These are phyloP conservation scores for Hirschfeldia incana DNA, from an alignment of 345 rosid genomes.

Conservation along the genomic window DNA sequence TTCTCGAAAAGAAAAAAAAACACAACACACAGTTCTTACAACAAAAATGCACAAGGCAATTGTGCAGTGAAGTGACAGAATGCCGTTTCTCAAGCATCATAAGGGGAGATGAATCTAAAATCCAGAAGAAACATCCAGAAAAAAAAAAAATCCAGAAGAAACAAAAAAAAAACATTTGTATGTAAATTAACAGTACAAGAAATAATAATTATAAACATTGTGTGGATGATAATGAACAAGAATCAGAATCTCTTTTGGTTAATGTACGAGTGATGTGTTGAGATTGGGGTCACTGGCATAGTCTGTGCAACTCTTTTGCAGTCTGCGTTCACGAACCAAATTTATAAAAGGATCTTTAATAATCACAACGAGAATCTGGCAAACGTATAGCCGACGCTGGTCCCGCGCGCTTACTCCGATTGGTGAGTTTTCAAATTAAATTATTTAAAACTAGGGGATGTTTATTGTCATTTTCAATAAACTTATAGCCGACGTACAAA, in stretches of 20 bases:
- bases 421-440: not conserved
- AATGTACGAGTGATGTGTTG: constrained; percentile 20
- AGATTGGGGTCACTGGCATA: constrained; percentile 27
- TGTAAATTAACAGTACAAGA: not conserved
- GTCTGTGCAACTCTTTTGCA: constrained; percentile 12
- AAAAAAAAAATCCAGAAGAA: not conserved
- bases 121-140: not conserved
- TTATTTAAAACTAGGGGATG: not conserved
- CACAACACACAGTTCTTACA: not conserved
- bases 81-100: not conserved
- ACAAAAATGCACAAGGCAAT: not conserved
- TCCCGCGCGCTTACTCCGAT: not conserved
- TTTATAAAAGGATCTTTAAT: not conserved
- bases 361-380: not conserved
- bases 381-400: constrained; percentile 5
- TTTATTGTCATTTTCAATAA: not conserved
- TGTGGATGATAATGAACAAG: not conserved
- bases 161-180: not conserved
- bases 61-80: not conserved
- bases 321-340: constrained; percentile 34
- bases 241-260: constrained; percentile 29
- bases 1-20: no score
- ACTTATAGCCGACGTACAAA: not conserved
- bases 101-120: not conserved
- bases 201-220: not conserved